These are phyloP conservation scores for Colletotrichum sp. DNA, from an alignment of 2,329 filamentous ascomycete species.

Conservation along the genomic window DNA sequence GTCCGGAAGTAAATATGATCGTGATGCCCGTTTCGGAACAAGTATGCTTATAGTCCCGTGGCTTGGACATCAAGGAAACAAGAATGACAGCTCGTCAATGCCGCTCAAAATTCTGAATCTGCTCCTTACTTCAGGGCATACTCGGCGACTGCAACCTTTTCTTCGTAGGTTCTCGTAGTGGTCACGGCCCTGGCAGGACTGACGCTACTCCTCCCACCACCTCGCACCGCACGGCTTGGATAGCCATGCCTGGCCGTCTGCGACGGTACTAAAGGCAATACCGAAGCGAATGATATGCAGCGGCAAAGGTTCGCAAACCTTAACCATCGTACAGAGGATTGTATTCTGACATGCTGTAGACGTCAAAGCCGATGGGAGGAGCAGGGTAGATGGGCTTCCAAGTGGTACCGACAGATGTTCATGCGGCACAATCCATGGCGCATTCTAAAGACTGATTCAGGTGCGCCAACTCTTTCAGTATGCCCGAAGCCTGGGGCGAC, in stretches of 20 bases:
- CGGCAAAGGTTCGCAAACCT: neutral
- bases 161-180: neutral
- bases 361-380: neutral
- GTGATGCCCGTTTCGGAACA: neutral
- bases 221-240: neutral
- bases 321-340: rapidly evolving
- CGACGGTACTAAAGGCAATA: rapidly evolving
- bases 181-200: neutral
- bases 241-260: neutral
- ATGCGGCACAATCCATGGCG: neutral
- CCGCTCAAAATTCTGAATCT: neutral
- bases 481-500: neutral
- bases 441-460: neutral
- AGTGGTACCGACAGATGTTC: neutral
- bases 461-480: neutral
- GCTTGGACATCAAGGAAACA: neutral
- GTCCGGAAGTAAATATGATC: neutral
- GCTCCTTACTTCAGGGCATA: neutral
- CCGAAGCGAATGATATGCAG: neutral
- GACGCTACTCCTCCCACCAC: neutral
- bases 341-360: neutral
- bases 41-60: neutral
- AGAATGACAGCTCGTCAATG: neutral
- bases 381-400: neutral
- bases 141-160: neutral